Base-by-base conservation (phyloP, 176 grass and related monocot species). In the Hsuehochloa calcarea region DNA sequence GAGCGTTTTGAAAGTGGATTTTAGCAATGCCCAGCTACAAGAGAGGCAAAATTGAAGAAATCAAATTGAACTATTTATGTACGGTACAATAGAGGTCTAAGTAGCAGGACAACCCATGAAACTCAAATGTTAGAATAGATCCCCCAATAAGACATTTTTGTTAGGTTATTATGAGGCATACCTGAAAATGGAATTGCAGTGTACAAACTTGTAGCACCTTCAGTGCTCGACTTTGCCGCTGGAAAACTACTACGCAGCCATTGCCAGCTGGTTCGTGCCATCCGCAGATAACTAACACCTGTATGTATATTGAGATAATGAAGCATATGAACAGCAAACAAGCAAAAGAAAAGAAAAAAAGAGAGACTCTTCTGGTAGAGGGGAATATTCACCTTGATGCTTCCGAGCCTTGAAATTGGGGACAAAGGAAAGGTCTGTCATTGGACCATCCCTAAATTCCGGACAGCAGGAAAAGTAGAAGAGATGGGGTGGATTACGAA, bases 351-450 rank as follows among this genome's bases (percentile, higher is more conserved):
- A 14, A 13, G 0, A 61, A 58, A 25, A 9, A 11, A 67, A 8
- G n/a, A 8, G 5, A 70, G 14, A 29, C 27, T 80, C 61, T 77
- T 75, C 51, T 22, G n/a, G 19, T 51, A 66, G 12, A 79, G 59
- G 43, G 10, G 75, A 74, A 85, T 81, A 90, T 87, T 72, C 87
- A 85, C 55, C 65, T 59, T 52, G 75, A 91, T 72, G 70, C 90
- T 85, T 71, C 55, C 34, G 60, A n/a, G 60, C 82, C 38, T 89
- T 65, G 78, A 23, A 77, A 84, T 64, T 84, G 52, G 51, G 46
- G 46, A 70, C 85, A 80, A 63, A 90, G 77, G 73, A 81, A 79
- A 63, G 58, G 88, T 84, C 83, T 90, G 39, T 86, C 82, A 80
- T 69, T 72, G 85, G 80, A 54, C 67, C 78, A 92, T 65, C 45